Conservation (phyloP, 345 rosid species). For the Populus pruinosa region DNA sequence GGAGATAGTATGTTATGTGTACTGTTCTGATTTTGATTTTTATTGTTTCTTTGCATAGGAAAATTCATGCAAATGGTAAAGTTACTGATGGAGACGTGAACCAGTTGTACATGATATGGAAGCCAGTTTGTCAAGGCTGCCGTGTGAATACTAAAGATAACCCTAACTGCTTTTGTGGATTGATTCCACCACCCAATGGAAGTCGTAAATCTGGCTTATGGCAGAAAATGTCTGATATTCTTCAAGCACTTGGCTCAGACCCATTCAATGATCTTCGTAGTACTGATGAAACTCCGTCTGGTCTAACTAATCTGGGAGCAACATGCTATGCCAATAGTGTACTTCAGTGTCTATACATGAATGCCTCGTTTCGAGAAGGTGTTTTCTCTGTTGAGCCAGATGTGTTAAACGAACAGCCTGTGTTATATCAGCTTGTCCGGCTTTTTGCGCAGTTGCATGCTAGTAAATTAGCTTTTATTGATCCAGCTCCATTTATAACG, state of each 20-base stretch:
- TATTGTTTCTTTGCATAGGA: conserved; percentile 41
- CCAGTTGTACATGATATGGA: conserved; percentile 63
- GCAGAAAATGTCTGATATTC: conserved; percentile 78
- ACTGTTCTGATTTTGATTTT: neutral
- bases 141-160: conserved; percentile 86
- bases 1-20: conserved; percentile 1
- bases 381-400: conserved; percentile 80
- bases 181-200: conserved; percentile 76
- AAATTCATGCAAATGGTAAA: conserved; percentile 62
- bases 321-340: conserved; percentile 99
- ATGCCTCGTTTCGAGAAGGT: conserved; percentile 67
- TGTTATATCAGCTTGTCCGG: conserved; percentile 78
- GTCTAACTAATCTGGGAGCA: conserved; percentile 89
- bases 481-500: conserved; percentile 90
- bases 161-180: conserved; percentile 90
- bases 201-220: conserved; percentile 86
- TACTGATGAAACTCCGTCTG: conserved; percentile 72
- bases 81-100: conserved; percentile 59
- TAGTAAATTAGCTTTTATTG: conserved; percentile 76
- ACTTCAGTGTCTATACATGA: conserved; percentile 89
- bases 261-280: conserved; percentile 61
- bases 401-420: conserved; percentile 67
- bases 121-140: conserved; percentile 92
- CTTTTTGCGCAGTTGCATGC: conserved; percentile 84
- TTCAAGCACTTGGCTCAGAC: conserved; percentile 68